Evolutionary conservation across 169 alveolate species (phyloP).

Genomic region (Plasmodium chabaudi): DNA sequence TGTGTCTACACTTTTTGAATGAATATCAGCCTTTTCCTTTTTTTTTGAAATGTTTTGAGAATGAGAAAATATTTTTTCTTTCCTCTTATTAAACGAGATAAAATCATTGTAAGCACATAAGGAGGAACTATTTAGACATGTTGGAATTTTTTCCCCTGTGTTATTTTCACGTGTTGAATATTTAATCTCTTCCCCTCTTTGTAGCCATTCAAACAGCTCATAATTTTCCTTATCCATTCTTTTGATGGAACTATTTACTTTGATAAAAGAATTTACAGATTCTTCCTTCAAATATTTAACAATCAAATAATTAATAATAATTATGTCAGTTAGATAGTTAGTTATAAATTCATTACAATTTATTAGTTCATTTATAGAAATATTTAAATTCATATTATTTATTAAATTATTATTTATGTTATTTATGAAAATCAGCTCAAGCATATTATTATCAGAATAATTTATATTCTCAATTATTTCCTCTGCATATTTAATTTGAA

Average conservation of each 20-base stretch:
- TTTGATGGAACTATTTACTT: conserved; percentile 20
- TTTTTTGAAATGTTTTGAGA: background rate
- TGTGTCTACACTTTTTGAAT: background rate
- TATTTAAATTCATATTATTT: conserved; percentile 22
- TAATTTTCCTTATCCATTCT: conserved; percentile 17
- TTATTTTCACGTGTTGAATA: background rate
- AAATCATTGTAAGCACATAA: background rate
- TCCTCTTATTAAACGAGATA: background rate
- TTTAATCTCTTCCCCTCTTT: background rate
- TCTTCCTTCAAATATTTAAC: conserved; percentile 42
- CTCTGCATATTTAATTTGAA: background rate
- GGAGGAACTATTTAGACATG: background rate
- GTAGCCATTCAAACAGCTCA: background rate
- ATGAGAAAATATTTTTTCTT: background rate
- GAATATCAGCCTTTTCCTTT: background rate
- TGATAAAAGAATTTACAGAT: conserved; percentile 13
- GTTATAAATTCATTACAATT: conserved; percentile 14
- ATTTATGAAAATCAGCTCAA: conserved; percentile 13
- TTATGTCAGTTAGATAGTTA: conserved; percentile 22
- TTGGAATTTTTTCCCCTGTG: background rate
- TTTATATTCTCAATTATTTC: background rate
- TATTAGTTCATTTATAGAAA: conserved; percentile 9
- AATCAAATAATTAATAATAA: conserved; percentile 14
- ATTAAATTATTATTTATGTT: conserved; percentile 11
- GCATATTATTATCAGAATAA: background rate